Evolutionary conservation across 768 basidiomycete genomes (phyloP).

Genomic region (Collybia sordida): DNA sequence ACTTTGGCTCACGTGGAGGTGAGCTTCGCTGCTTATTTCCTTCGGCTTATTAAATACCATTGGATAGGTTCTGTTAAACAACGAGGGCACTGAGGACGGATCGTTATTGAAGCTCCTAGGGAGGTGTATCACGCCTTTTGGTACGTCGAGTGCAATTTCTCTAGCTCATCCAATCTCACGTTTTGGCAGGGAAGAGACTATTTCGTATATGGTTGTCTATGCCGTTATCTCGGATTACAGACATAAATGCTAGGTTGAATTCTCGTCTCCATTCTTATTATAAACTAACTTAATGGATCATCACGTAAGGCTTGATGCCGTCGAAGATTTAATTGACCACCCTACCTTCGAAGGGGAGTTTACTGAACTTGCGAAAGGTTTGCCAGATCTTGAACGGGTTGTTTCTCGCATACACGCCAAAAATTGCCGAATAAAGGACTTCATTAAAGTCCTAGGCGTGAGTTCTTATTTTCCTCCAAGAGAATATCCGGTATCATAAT

Average conservation of each 20-base stretch:
- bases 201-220: slow-evolving; percentile 97
- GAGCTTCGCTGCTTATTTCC: slow-evolving; percentile 9
- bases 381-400: slow-evolving; percentile 92
- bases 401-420: slow-evolving; percentile 95
- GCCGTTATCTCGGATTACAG: slow-evolving; percentile 77
- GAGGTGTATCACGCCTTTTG: slow-evolving; percentile 89
- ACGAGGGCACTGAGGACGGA: slow-evolving; percentile 91
- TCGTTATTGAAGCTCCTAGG: slow-evolving; percentile 80
- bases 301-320: slow-evolving; percentile 80
- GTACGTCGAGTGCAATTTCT: slow-evolving; percentile 36
- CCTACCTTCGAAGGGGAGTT: slow-evolving; percentile 78
- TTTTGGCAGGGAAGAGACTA: slow-evolving; percentile 77
- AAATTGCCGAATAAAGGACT: slow-evolving; percentile 84
- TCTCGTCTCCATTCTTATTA: background rate
- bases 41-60: background rate
- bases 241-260: slow-evolving; percentile 85
- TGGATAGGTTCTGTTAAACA: slow-evolving; percentile 78
- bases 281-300: no score
- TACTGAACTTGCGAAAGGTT: slow-evolving; percentile 68
- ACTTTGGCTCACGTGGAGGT: slow-evolving; percentile 95
- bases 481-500: background rate
- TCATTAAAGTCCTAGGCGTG: slow-evolving; percentile 79
- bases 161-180: slow-evolving; percentile 1
- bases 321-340: slow-evolving; percentile 85
- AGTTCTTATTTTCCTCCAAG: slow-evolving; percentile 10